Conservation (phyloP, 176 grass and related monocot species). For the Rhynchospora breviuscula region DNA sequence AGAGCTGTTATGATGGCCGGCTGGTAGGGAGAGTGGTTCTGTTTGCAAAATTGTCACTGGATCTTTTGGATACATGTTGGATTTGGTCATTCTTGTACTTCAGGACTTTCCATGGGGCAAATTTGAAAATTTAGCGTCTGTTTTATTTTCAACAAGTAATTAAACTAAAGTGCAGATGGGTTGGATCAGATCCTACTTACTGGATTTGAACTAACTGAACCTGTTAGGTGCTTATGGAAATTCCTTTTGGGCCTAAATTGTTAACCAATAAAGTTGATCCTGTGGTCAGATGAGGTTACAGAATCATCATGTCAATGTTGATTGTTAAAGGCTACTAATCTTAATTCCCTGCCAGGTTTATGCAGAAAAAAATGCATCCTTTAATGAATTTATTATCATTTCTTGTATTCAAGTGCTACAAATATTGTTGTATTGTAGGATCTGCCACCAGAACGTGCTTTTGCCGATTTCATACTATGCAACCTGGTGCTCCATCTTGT, state of each 20-base stretch:
- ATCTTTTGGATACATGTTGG: background rate
- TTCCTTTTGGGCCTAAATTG: background rate
- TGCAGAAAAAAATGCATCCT: background rate
- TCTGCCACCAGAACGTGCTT: conserved; percentile 64
- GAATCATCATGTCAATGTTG: background rate
- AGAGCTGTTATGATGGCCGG: background rate
- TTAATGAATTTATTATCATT: background rate
- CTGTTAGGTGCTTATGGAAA: background rate
- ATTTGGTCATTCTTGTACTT: background rate
- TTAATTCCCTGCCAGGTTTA: background rate
- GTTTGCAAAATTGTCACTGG: background rate
- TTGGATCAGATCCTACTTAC: background rate
- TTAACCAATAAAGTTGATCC: background rate
- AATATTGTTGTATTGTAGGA: conserved; percentile 45
- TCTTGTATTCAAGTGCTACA: background rate
- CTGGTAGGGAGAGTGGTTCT: background rate
- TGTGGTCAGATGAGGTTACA: background rate
- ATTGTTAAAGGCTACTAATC: background rate
- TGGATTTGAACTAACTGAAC: background rate
- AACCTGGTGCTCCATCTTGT: conserved; percentile 90
- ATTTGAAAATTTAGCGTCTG: background rate
- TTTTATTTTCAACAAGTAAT: background rate
- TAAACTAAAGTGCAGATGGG: background rate
- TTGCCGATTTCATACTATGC: conserved; percentile 75
- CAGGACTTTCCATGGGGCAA: background rate